Base-by-base conservation (phyloP, 306 rosid genomes). In the Quercus dentata region DNA sequence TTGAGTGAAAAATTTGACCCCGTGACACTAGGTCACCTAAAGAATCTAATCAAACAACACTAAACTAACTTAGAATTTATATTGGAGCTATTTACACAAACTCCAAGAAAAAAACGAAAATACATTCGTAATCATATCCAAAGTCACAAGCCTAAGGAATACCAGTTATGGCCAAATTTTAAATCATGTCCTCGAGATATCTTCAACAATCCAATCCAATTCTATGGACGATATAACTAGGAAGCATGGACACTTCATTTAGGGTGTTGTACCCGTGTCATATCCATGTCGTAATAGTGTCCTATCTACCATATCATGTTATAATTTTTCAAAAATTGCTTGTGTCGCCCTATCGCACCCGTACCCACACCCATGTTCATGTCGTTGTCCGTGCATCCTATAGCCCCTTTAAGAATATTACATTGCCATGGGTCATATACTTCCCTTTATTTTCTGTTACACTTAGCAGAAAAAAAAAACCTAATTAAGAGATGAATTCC, bases 191-290 rank as follows among this genome's bases (percentile, higher is more conserved):
- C 64, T 63, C 6, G 21, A 14, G 33, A 62, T 62, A 62, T 12
- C 28, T 5, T 62, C 41, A 62, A 62, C 38, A 62, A 62, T 9
- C 33, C 35, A 15, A 62, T 62, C 41, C 28, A 62, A 14, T 27
- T 15, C 41, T 27, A 56, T 2, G 27, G 62, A 56, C 3, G 1
- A 21, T n/a, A 56, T 56, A 56, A 56, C 10, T 13, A 41, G 3
- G 12, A 41, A 41, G 12, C 46, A 41, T 8, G 3, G 3, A 41
- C 46, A 8, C 46, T 41, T 41, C 46, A 41, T 41, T 41, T 41
- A 8, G 3, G 3, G 12, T 8, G 1, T 0, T 11, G 3, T 41
- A 8, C 46, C 3, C 2, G 0, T 2, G 3, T 8, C 46, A 41
- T 41, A 41, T 41, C 9, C 12, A 41, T 41, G 1, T 41, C 12